Conservation (phyloP, 2,329 filamentous ascomycete genomes). For the Thermothelomyces thermophilus region DNA sequence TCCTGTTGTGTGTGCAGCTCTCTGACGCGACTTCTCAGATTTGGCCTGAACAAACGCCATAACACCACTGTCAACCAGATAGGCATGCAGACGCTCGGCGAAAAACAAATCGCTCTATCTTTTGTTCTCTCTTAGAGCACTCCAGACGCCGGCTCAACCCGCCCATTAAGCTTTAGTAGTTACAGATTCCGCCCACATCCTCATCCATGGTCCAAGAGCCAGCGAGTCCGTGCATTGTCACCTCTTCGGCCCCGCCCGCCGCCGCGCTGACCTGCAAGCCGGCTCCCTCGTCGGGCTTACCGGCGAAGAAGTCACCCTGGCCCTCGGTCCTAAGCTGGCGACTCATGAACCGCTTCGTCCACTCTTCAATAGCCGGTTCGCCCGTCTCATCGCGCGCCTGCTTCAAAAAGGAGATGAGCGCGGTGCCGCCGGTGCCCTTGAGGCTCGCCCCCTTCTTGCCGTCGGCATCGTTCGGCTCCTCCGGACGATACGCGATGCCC, state of each 20-base stretch:
- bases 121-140: no score
- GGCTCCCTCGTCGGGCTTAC: constrained; percentile 43
- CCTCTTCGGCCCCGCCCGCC: constrained; percentile 34
- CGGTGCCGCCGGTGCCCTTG: constrained; percentile 87
- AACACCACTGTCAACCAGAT: no score
- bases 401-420: constrained; percentile 91
- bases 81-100: no score
- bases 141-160: neutral
- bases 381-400: constrained; percentile 94
- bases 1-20: no score
- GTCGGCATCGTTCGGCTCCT: constrained; percentile 12
- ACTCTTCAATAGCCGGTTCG: constrained; percentile 72
- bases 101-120: no score
- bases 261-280: constrained; percentile 29
- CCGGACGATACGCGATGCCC: constrained; percentile 28
- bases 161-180: constrained; percentile 34
- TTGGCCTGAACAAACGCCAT: no score
- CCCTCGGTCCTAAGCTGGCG: constrained; percentile 44
- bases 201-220: constrained; percentile 88
- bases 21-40: no score
- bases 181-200: constrained; percentile 58
- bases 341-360: constrained; percentile 54
- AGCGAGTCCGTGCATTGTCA: constrained; percentile 61
- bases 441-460: constrained; percentile 55
- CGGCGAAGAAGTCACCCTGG: constrained; percentile 51